Evolutionary conservation across 768 basidiomycete species (phyloP).

Genomic region (Lactarius akahatsu): DNA sequence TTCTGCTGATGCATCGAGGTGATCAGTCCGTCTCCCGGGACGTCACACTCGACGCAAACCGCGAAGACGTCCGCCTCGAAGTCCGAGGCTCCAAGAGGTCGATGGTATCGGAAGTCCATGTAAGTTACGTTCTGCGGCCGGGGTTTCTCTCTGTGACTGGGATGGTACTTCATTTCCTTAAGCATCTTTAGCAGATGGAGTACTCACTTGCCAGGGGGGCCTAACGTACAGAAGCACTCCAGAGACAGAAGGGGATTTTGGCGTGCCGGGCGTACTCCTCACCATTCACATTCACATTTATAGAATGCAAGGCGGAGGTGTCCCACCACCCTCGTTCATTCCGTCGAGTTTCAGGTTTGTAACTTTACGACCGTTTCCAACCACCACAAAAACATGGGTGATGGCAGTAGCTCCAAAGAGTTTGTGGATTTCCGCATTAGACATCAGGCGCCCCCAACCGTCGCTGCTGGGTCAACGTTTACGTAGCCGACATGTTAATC

Average conservation of each 20-base stretch:
- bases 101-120: conserved; percentile 21
- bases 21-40: not conserved
- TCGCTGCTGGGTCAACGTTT: conserved; percentile 22
- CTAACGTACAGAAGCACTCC: conserved; percentile 11
- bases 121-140: not conserved
- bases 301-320: conserved; percentile 20
- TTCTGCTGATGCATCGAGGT: conserved; percentile 5
- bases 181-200: conserved; percentile 13
- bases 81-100: conserved; percentile 6
- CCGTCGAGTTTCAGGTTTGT: conserved; percentile 22
- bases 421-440: conserved; percentile 20
- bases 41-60: conserved; percentile 9
- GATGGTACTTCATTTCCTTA: conserved; percentile 10
- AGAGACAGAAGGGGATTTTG: conserved; percentile 21
- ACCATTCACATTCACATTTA: conserved; percentile 24
- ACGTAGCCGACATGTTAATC: conserved; percentile 27
- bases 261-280: conserved; percentile 18
- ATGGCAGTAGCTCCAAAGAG: conserved; percentile 9
- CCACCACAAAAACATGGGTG: conserved; percentile 16
- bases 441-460: conserved; percentile 12
- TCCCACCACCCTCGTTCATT: conserved; percentile 19
- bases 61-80: conserved; percentile 14
- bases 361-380: conserved; percentile 20
- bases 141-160: too few relatives aligned
- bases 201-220: conserved; percentile 18